Evolutionary conservation across 2,329 filamentous ascomycete genomes (phyloP), one percentile per base, ranked within the genome.

Genomic region (Raffaelea ambrosiae): DNA sequence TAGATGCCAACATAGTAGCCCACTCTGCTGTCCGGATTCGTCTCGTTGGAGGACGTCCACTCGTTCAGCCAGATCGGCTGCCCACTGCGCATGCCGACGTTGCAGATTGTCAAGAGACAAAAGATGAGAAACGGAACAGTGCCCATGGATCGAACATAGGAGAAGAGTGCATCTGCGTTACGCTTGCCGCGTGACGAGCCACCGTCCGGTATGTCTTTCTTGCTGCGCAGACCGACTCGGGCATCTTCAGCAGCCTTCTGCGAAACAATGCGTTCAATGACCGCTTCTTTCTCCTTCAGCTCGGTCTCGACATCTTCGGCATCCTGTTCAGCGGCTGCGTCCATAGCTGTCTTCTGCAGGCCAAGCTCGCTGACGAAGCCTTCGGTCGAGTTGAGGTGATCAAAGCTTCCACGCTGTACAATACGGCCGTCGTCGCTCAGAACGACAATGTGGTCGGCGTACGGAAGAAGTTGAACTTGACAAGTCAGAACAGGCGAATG

Each of bases 1-100:
- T 66, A 68, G 1, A 68, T 54, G 1, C 64, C 64, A 4, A 68
- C 54, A 53, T 65, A 69, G 44, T 62, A 61, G 5, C 63, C 64
- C 7, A 63, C 46, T 1, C 54, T 51, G 16, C 54, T 49, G 56
- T 71, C 68, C 1, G 67, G 66, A 4, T 61, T 58, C 44, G 69
- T 72, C 40, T 64, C 67, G 46, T 68, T 63, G 0, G 70, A 64
- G 14, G 42, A 40, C 3, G 47, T 41, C 72, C 68, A 75, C 59
- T 67, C 69, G 49, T 71, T 66, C 4, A 74, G 61, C 71, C 71
- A 74, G 7, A 74, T 55, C 8, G 57, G 56, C 14, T 54, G 53
- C 23, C 40, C 33, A 38, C 46, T 41, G 26, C 49, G 31, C 38
- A 46, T 23, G 4, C 45, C 20, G 23, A 40, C 13, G 23, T 51